Conservation (phyloP, 2,329 filamentous ascomycete species). For the Colletotrichum filicis region DNA sequence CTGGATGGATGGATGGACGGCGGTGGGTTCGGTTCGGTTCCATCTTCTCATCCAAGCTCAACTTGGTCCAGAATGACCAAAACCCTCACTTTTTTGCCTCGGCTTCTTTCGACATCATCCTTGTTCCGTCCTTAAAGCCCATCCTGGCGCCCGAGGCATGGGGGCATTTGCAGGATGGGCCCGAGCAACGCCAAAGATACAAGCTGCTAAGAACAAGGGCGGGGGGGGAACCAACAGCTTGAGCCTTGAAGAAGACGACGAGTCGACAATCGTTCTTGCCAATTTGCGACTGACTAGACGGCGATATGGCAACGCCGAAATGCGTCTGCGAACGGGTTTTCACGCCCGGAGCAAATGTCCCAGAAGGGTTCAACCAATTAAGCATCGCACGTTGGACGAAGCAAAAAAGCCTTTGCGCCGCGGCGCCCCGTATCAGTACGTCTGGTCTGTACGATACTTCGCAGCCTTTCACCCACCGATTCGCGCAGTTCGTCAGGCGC, state of each 20-base stretch:
- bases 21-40: background rate
- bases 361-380: background rate
- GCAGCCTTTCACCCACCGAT: background rate
- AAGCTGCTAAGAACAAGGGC: background rate
- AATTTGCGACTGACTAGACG: background rate
- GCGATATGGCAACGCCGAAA: background rate
- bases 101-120: slow-evolving; percentile 30
- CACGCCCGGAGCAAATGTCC: background rate
- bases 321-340: background rate
- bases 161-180: background rate
- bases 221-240: background rate
- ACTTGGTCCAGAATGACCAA: background rate
- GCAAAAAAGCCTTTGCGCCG: slow-evolving; percentile 7
- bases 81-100: slow-evolving; percentile 15
- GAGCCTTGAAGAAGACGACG: background rate
- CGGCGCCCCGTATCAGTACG: background rate
- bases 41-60: background rate
- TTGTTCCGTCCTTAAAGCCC: background rate
- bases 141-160: slow-evolving; percentile 8
- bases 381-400: background rate
- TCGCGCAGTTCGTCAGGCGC: background rate
- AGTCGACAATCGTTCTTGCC: background rate
- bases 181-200: slow-evolving; percentile 7
- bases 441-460: background rate
- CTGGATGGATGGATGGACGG: background rate